Evolutionary conservation across 2,329 filamentous ascomycete species (phyloP).

Genomic region (Coniochaeta prunicola): DNA sequence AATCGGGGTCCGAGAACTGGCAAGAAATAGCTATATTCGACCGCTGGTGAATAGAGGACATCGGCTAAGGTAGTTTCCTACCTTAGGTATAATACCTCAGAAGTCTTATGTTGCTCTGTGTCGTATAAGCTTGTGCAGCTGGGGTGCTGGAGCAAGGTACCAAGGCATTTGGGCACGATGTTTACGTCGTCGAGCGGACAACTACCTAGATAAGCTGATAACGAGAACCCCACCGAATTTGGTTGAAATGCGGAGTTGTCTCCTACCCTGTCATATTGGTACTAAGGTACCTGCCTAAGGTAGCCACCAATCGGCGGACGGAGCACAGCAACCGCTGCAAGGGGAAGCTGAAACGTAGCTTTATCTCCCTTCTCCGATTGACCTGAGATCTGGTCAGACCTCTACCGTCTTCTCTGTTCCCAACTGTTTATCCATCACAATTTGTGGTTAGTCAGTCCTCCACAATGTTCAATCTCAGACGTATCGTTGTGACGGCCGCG

Average conservation of each 20-base stretch:
- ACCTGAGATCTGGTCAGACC: conserved; percentile 3
- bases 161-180: too few species aligned
- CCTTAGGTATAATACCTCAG: too few species aligned
- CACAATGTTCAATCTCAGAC: conserved; percentile 66
- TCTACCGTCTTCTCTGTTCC: not conserved
- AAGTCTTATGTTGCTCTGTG: too few species aligned
- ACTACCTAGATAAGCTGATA: not conserved
- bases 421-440: conserved; percentile 1
- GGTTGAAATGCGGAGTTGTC: not conserved
- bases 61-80: not conserved
- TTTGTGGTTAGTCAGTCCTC: not conserved
- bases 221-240: not conserved
- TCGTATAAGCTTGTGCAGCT: too few species aligned
- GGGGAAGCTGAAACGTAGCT: conserved; percentile 19
- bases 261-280: not conserved
- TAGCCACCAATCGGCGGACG: not conserved
- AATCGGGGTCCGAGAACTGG: not conserved
- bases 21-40: not conserved
- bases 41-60: not conserved
- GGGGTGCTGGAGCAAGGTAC: too few species aligned
- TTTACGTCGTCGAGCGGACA: not conserved
- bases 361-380: conserved; percentile 11
- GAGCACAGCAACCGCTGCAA: not conserved
- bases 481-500: conserved; percentile 63
- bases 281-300: too few species aligned